These are phyloP conservation scores for Clitoria ternatea DNA, from an alignment of 306 rosid genomes.

Conservation along the genomic window DNA sequence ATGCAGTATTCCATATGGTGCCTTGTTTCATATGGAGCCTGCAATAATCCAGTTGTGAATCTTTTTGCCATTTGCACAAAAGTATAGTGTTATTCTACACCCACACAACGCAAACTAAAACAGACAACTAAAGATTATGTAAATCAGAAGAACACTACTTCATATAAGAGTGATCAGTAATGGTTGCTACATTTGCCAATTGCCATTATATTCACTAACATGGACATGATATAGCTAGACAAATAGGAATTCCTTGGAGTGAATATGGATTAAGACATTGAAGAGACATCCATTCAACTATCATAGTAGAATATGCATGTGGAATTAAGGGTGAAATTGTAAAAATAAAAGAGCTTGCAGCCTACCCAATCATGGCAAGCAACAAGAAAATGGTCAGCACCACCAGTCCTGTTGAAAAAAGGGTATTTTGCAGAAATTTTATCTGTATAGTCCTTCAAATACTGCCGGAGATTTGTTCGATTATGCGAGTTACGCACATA, in stretches of 20 bases:
- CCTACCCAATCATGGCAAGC: constrained; percentile 98
- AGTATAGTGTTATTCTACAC: background rate
- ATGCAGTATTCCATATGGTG: constrained; percentile 97
- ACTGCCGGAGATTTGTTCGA: constrained; percentile 76
- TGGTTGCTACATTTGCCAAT: background rate
- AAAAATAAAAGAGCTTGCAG: background rate
- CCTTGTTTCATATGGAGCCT: constrained; percentile 97
- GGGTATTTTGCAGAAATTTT: constrained; percentile 69
- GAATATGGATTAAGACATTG: constrained; percentile 9
- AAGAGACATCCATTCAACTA: constrained; percentile 10
- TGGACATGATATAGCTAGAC: background rate
- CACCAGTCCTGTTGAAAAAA: constrained; percentile 79
- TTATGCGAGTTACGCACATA: constrained; percentile 88
- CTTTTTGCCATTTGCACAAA: constrained; percentile 1
- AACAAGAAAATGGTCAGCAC: constrained; percentile 96
- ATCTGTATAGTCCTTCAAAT: constrained; percentile 70
- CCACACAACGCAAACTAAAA: background rate
- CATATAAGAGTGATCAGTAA: background rate
- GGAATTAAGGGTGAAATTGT: background rate
- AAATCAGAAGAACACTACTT: constrained; percentile 7
- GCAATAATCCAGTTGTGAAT: constrained; percentile 13
- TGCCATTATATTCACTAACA: background rate
- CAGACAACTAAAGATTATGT: constrained; percentile 17
- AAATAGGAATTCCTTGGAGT: background rate
- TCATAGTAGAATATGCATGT: constrained; percentile 2